Evolutionary conservation across 257 asterid genomes (phyloP), one percentile per base, ranked within the genome.

Genomic region (Echium plantagineum): DNA sequence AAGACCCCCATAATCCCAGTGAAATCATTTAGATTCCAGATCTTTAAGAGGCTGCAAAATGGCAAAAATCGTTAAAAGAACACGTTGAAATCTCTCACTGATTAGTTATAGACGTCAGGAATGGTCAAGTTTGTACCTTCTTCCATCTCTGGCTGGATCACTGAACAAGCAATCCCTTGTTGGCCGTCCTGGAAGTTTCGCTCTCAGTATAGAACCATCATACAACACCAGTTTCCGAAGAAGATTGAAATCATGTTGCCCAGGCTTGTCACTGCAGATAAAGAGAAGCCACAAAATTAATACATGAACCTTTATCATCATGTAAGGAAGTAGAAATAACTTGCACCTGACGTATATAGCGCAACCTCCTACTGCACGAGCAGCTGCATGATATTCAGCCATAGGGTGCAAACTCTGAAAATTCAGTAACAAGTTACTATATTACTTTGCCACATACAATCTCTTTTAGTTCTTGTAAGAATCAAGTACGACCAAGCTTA

Each of bases 361-460:
- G 64, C 97, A 89, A 58, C 97, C 96, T 13, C 97, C 97, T 52
- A 89, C 90, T 0, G 96, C 96, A 7, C 96, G 86, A 24, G 96
- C 97, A 18, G 96, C 97, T 64, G 80, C 96, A 24, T 89, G 97
- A 66, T 84, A 89, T 57, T 84, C 97, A 57, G 97, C 96, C 97
- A 89, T 89, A 55, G 86, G 90, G 64, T 89, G 97, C 74, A 84
- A 62, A 42, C 96, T 89, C 95, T 85, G 75, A 55, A 59, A 69
- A 46, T 54, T 16, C 13, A 20, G 12, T 26, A 26, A 22, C 9
- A 51, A 20, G 21, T 48, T 42, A 42, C 17, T 10, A 42, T 42
- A 42, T 12, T 42, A 13, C 15, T 42, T 53, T 5, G 28, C 22
- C 22, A 21, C 21, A 21, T n/a, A 56, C 31, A 21, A 26, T 21